Conservation (phyloP, 352 stramenopile genomes). For the Phytophthora uliginosa region DNA sequence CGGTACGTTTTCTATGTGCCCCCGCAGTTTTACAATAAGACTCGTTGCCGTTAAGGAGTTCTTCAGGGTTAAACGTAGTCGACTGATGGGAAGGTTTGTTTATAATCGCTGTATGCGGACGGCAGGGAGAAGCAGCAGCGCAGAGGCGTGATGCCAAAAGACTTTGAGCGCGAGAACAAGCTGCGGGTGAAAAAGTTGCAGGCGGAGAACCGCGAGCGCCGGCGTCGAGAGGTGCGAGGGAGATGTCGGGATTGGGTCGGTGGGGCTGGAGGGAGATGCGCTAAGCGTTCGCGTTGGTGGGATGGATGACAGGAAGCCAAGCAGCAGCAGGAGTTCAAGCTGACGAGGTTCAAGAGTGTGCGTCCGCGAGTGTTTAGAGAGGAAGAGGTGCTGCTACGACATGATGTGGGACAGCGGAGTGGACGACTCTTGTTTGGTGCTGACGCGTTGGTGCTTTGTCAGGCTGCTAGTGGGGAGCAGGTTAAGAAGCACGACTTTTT, state of each 20-base stretch:
- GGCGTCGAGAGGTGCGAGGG: conserved; percentile 45
- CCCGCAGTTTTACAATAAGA: background rate
- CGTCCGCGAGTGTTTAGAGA: conserved; percentile 58
- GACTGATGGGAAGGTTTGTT: background rate
- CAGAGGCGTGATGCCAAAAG: conserved; percentile 59
- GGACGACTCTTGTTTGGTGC: background rate
- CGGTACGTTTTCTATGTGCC: conserved; percentile 35
- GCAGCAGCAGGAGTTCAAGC: conserved; percentile 65
- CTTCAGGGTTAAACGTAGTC: background rate
- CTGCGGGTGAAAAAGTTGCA: conserved; percentile 71
- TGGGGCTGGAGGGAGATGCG: background rate
- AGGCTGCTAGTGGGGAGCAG: conserved; percentile 17
- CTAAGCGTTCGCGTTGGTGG: conserved; percentile 18
- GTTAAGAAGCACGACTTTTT: conserved; percentile 47
- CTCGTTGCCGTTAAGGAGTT: background rate
- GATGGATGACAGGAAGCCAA: conserved; percentile 38
- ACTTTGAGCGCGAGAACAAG: conserved; percentile 79
- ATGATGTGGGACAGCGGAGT: background rate
- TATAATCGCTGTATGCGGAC: conserved; percentile 2
- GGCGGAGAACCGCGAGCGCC: conserved; percentile 63
- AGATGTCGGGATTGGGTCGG: background rate
- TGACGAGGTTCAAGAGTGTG: conserved; percentile 71
- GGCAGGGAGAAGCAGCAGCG: conserved; percentile 68
- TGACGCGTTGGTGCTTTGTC: conserved; percentile 13
- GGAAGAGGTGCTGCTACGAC: conserved; percentile 28